Percentiles rank a stretch among this genome's conserved stretches.
Conservation (phyloP, 768 basidiomycete genomes). For the Mycena epipterygia region DNA sequence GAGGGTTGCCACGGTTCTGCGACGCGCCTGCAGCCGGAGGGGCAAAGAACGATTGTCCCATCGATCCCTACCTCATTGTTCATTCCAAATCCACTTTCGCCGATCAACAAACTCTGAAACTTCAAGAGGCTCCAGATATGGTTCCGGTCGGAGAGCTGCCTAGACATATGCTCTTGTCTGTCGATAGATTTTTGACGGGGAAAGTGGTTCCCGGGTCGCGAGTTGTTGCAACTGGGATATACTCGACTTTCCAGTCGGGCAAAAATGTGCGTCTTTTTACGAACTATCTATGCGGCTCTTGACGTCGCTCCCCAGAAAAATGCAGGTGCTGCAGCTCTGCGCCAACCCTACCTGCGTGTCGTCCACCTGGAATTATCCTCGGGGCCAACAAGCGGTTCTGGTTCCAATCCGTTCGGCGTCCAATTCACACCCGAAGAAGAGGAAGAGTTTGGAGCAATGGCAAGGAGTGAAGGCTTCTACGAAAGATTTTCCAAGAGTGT, state of each 20-base stretch:
- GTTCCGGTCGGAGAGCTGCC: slow-evolving; percentile 99
- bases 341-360: slow-evolving; percentile 94
- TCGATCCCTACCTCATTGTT: slow-evolving; percentile 96
- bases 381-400: slow-evolving; percentile 75
- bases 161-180: slow-evolving; percentile 92
- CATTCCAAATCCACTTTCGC: slow-evolving; percentile 96
- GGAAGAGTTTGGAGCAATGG: slow-evolving; percentile 95
- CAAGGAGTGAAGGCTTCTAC: slow-evolving; percentile 89
- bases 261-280: slow-evolving; percentile 73
- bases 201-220: slow-evolving; percentile 97
- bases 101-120: slow-evolving; percentile 95
- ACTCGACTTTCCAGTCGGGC: slow-evolving; percentile 93
- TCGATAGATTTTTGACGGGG: slow-evolving; percentile 91
- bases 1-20: slow-evolving; percentile 89
- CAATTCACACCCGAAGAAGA: slow-evolving; percentile 97
- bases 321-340: slow-evolving; percentile 88
- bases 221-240: slow-evolving; percentile 95
- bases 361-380: slow-evolving; percentile 93
- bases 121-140: slow-evolving; percentile 99
- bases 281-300: not conserved
- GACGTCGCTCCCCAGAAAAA: slow-evolving; percentile 65
- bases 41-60: slow-evolving; percentile 94
- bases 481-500: slow-evolving; percentile 95
- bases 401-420: slow-evolving; percentile 87
- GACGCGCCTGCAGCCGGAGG: slow-evolving; percentile 84